A percentile compares a stretch with the other conserved stretches of the same genome.
Conservation (phyloP, 306 rosid species). For the Delonix regia region DNA sequence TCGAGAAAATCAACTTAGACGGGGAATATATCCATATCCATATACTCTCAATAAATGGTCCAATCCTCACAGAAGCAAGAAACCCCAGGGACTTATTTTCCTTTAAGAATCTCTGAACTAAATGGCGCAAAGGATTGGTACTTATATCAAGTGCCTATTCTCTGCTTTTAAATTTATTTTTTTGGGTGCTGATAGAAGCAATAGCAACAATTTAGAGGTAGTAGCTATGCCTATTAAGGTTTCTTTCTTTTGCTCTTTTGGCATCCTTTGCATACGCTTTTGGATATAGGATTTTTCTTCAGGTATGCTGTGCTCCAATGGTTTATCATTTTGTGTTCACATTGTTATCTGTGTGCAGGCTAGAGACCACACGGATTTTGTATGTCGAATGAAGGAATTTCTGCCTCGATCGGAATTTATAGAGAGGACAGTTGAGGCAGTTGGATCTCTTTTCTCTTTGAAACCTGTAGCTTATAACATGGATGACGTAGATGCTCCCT, state of each 20-base stretch:
- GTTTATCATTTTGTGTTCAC: conserved; percentile 17
- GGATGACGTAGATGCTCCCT: conserved; percentile 41
- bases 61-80: background rate
- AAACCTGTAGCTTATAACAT: conserved; percentile 25
- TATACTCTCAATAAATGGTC: background rate
- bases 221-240: background rate
- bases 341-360: conserved; percentile 50
- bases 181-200: background rate
- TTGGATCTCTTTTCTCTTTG: conserved; percentile 52
- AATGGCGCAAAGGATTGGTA: background rate
- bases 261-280: background rate
- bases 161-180: too few species aligned
- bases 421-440: conserved; percentile 57
- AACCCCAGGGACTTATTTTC: background rate
- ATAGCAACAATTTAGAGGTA: background rate
- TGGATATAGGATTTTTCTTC: background rate
- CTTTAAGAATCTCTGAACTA: background rate
- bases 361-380: conserved; percentile 69
- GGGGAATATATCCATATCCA: background rate
- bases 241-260: background rate
- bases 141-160: background rate
- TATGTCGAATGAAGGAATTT: conserved; percentile 78
- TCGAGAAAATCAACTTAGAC: background rate
- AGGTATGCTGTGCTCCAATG: conserved; percentile 7
- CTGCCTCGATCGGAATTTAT: conserved; percentile 72